phyloP scores from a whole-genome alignment of 306 rosid species.

The Styphnolobium japonicum region DNA sequence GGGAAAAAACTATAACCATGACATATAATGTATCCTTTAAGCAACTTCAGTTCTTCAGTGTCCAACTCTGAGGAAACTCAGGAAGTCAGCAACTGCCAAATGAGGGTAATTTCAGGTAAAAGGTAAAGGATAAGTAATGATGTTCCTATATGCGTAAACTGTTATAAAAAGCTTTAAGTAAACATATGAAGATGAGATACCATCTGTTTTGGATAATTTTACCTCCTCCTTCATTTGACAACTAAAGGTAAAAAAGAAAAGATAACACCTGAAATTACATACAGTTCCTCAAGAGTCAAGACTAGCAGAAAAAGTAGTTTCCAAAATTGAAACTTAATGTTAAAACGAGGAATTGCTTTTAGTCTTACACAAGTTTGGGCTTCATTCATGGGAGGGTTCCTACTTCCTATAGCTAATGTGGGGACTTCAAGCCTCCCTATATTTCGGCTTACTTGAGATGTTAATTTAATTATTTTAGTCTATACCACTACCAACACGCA shows the following conservation, averaged over 20 bases:
- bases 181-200: not conserved
- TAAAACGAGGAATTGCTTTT: not conserved
- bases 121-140: not conserved
- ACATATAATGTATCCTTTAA: slow-evolving; percentile 4
- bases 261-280: not conserved
- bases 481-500: no score
- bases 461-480: not conserved
- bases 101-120: not conserved
- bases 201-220: not conserved
- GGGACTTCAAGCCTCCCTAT: not conserved
- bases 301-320: not conserved
- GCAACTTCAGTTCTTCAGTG: slow-evolving; percentile 24
- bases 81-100: slow-evolving; percentile 9
- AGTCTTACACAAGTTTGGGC: not conserved
- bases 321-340: not conserved
- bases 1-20: not conserved
- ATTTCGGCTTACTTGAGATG: not conserved
- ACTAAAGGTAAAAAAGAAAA: not conserved
- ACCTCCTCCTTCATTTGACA: not conserved
- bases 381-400: not conserved
- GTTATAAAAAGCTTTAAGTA: not conserved
- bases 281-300: not conserved
- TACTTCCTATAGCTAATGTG: not conserved
- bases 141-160: not conserved
- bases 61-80: slow-evolving; percentile 16